Conservation (phyloP, 2,329 filamentous ascomycete species). For the Cercospora sp. region DNA sequence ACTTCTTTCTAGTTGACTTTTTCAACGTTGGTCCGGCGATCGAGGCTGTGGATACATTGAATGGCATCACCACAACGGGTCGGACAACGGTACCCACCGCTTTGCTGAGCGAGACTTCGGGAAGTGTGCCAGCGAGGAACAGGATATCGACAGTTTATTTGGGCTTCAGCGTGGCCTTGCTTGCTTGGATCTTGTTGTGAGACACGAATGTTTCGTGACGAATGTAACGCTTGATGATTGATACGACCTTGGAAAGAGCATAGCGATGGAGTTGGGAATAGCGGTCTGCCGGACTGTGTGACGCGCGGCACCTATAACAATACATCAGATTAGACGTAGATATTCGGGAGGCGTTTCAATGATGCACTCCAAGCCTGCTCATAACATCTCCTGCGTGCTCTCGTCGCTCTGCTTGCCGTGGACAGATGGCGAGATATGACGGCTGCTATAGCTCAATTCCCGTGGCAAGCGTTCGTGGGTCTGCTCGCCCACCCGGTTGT, state of each 20-base stretch:
- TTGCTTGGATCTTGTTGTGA: constrained; percentile 23
- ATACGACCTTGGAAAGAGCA: constrained; percentile 12
- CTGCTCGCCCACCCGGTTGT: background rate
- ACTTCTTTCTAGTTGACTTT: constrained; percentile 49
- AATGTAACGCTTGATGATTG: constrained; percentile 20
- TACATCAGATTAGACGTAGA: background rate
- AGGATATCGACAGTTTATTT: constrained; percentile 19
- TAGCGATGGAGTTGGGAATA: constrained; percentile 12
- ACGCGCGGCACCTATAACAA: background rate
- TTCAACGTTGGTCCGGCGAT: constrained; percentile 49
- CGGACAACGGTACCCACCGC: constrained; percentile 15
- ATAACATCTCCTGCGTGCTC: background rate
- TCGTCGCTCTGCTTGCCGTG: background rate
- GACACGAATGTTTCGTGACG: constrained; percentile 16
- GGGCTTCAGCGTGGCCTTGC: constrained; percentile 22
- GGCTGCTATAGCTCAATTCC: background rate
- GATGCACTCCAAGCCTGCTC: background rate
- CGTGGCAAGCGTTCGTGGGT: background rate
- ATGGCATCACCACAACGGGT: constrained; percentile 34
- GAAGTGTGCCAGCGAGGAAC: constrained; percentile 10
- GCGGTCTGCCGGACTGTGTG: background rate
- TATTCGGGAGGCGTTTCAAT: background rate
- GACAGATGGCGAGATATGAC: background rate
- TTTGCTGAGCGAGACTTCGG: constrained; percentile 19
- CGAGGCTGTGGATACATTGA: constrained; percentile 43